These are phyloP conservation scores for Crucihimalaya himalaica DNA, from an alignment of 345 rosid species.

Conservation along the genomic window DNA sequence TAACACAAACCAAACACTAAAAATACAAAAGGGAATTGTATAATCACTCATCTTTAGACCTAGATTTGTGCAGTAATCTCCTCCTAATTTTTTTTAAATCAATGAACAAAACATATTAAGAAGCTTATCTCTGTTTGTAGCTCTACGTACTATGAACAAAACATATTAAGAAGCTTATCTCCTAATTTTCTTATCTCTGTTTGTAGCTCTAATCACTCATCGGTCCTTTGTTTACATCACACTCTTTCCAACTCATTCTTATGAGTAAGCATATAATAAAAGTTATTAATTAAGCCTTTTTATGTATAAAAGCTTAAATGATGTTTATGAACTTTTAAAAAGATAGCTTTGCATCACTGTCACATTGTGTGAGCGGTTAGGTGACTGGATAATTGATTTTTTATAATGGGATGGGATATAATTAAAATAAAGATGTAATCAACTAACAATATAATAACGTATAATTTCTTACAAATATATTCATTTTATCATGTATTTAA, in stretches of 20 bases:
- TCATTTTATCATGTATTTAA: too few relatives aligned
- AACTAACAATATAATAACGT: neutral
- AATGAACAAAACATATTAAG: neutral
- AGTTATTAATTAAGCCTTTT: neutral
- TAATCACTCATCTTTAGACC: slow-evolving; percentile 21
- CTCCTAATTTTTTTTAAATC: neutral
- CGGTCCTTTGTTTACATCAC: slow-evolving; percentile 7
- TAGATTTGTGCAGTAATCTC: slow-evolving; percentile 25
- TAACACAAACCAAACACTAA: slow-evolving; percentile 19
- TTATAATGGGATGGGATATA: neutral
- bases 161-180: neutral
- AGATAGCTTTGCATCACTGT: slow-evolving; percentile 27
- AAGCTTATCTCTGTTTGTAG: slow-evolving; percentile 16
- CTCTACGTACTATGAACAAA: neutral
- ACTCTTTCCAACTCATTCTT: neutral
- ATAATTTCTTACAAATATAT: too few relatives aligned
- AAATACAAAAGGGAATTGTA: slow-evolving; percentile 16
- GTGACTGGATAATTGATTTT: slow-evolving; percentile 13
- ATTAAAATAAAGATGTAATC: neutral
- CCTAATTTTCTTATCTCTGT: too few relatives aligned
- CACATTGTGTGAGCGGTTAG: slow-evolving; percentile 20
- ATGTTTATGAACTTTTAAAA: slow-evolving; percentile 15
- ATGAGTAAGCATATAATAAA: slow-evolving; percentile 2
- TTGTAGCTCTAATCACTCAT: neutral
- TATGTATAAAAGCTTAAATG: neutral